Conservation (phyloP, 257 asterid species). For the Nicotiana obtusifolia region DNA sequence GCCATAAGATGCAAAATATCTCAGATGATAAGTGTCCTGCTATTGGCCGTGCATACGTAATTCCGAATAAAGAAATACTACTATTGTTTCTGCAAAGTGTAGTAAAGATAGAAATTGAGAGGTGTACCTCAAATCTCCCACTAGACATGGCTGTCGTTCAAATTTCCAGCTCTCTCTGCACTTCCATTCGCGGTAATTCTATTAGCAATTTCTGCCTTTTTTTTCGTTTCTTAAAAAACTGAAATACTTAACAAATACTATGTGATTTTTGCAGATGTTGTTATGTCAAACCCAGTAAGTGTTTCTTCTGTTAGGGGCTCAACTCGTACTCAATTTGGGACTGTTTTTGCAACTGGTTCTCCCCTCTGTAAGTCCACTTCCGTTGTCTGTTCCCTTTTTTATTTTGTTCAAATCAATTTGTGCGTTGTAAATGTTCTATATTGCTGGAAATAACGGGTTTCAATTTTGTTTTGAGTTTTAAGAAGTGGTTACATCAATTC, state of each 20-base stretch:
- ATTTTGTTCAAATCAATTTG: neutral
- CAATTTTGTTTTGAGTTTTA: neutral
- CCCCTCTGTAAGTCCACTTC: constrained; percentile 26
- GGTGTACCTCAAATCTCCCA: neutral
- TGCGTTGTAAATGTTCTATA: neutral
- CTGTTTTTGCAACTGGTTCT: constrained; percentile 32
- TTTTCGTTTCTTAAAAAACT: neutral
- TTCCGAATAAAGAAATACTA: neutral
- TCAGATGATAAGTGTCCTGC: neutral
- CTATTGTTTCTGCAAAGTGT: neutral
- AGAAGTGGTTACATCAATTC: neutral
- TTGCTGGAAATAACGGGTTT: neutral
- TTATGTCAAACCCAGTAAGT: constrained; percentile 14
- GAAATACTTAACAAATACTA: neutral
- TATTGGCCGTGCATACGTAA: neutral
- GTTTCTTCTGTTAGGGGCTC: constrained; percentile 9
- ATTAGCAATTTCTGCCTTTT: neutral
- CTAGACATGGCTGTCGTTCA: constrained; percentile 29
- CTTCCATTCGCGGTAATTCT: constrained; percentile 29
- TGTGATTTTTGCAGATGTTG: constrained; percentile 18
- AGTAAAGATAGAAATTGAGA: constrained; percentile 10
- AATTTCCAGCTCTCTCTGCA: constrained; percentile 29
- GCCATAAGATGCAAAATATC: neutral
- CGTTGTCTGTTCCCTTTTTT: neutral
- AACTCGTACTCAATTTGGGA: constrained; percentile 18